A percentile compares a stretch with the other conserved stretches of the same genome.
phyloP scores from a whole-genome alignment of 140 eudicot genomes.

The Flaveria floridana region DNA sequence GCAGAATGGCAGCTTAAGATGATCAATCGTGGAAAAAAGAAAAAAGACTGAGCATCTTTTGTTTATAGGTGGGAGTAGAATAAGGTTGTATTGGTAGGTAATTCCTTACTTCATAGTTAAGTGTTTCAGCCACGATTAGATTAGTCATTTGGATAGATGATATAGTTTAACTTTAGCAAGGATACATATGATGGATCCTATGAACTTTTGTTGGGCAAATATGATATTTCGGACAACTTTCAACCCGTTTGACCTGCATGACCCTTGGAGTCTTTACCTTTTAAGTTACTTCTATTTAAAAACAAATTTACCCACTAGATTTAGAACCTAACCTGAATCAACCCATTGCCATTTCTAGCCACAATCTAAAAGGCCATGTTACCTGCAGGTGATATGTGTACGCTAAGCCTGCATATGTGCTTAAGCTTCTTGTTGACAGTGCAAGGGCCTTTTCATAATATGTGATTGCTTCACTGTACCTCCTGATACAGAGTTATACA shows the following conservation, averaged over 20 bases:
- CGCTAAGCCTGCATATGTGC: slow-evolving; percentile 94
- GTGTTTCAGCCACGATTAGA: neutral
- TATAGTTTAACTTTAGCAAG: neutral
- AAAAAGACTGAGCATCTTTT: neutral
- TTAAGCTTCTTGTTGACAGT: slow-evolving; percentile 73
- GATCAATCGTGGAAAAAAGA: neutral
- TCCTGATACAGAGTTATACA: slow-evolving; percentile 42
- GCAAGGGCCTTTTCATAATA: slow-evolving; percentile 93
- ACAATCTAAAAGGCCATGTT: neutral
- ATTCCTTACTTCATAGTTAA: neutral
- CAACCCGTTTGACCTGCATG: neutral
- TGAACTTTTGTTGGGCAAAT: neutral
- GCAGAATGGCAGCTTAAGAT: neutral
- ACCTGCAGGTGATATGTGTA: slow-evolving; percentile 96
- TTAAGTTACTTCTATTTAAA: neutral
- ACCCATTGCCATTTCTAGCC: neutral
- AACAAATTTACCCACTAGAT: neutral
- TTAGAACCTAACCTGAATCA: neutral
- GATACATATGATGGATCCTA: neutral
- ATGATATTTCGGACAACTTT: neutral
- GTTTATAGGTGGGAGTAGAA: neutral
- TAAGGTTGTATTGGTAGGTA: neutral
- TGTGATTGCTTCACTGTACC: slow-evolving; percentile 77
- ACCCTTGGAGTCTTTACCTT: neutral
- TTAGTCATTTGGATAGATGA: neutral